Conservation (phyloP, 495 filamentous ascomycete genomes). For the Daldinia concentrica region DNA sequence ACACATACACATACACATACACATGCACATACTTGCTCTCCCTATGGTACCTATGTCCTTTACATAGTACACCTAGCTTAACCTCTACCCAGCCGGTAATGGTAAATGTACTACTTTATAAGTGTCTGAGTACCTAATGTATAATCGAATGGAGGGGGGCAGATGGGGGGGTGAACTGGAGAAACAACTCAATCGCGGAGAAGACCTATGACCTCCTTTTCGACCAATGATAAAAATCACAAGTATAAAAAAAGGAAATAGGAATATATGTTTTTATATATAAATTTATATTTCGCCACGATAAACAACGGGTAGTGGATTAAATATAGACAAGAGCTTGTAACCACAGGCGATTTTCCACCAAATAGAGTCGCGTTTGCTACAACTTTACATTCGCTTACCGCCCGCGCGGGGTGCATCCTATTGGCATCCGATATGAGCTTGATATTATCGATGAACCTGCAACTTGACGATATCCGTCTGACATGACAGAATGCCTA, state of each 20-base stretch:
- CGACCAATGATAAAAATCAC: conserved; percentile 2
- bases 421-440: conserved; percentile 25
- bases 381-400: conserved; percentile 18
- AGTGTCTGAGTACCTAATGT: background rate
- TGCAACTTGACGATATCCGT: background rate
- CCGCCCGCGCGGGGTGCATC: conserved; percentile 38
- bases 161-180: background rate
- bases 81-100: conserved; percentile 1
- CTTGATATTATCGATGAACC: conserved; percentile 1
- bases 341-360: conserved; percentile 10
- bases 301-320: conserved; percentile 14
- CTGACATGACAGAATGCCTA: conserved; percentile 4
- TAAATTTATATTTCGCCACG: conserved; percentile 5
- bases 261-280: conserved; percentile 2
- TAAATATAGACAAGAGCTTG: conserved; percentile 31
- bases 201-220: conserved; percentile 9
- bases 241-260: background rate
- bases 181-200: conserved; percentile 13
- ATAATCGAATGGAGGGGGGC: conserved; percentile 4
- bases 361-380: conserved; percentile 29
- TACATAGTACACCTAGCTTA: background rate
- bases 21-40: background rate
- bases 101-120: background rate
- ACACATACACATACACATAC: conserved; percentile 6
- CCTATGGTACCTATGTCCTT: background rate